Evolutionary conservation across 2,329 filamentous ascomycete genomes (phyloP).

Genomic region (Aspergillus brunneoviolaceus): DNA sequence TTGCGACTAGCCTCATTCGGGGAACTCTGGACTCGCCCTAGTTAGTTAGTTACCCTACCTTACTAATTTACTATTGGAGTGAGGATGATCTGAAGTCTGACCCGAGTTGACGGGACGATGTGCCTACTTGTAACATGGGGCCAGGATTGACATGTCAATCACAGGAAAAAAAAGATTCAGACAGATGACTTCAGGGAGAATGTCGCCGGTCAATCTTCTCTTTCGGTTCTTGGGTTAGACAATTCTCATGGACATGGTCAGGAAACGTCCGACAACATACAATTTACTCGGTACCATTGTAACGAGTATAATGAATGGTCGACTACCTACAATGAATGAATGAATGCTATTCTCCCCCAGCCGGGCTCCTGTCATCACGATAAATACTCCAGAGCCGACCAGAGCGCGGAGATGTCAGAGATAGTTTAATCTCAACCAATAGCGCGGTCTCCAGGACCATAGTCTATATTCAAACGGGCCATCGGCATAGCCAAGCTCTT

Average conservation of each 20-base stretch:
- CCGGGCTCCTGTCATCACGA: background rate
- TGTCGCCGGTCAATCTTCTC: too few species aligned
- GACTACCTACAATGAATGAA: too few species aligned
- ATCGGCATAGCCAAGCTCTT: conserved; percentile 18
- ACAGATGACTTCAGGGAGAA: background rate
- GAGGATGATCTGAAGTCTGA: conserved; percentile 18
- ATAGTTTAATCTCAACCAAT: background rate
- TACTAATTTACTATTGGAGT: background rate
- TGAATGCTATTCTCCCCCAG: too few species aligned
- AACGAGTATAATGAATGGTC: too few species aligned
- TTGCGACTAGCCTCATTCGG: background rate
- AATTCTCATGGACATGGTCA: too few species aligned
- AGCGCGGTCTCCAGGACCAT: background rate
- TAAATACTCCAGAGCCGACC: background rate
- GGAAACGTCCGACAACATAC: too few species aligned
- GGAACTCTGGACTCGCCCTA: background rate
- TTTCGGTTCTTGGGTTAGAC: too few species aligned
- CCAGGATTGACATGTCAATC: conserved; percentile 1
- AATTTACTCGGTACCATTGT: too few species aligned
- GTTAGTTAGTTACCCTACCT: background rate
- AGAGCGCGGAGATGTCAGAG: background rate
- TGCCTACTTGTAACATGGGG: background rate
- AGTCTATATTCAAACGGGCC: conserved; percentile 13
- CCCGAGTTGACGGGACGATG: conserved; percentile 24
- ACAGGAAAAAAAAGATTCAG: background rate